A percentile compares a stretch with the other conserved stretches of the same genome.
Conservation (phyloP, 345 rosid species). For the Citrus mangshanensis region DNA sequence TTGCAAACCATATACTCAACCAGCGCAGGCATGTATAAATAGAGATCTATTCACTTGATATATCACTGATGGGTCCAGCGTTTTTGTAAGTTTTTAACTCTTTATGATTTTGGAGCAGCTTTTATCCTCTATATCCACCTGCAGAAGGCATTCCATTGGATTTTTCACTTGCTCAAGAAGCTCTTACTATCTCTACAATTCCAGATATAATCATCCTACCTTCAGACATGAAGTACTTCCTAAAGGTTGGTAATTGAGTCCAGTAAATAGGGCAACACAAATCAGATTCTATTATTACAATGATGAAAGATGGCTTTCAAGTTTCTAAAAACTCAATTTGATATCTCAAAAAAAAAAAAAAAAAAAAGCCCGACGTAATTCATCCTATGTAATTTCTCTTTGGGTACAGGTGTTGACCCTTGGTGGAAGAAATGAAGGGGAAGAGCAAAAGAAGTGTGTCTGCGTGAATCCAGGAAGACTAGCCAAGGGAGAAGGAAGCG, state of each 20-base stretch:
- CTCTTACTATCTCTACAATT: conserved; percentile 44
- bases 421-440: conserved; percentile 55
- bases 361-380: too few species aligned
- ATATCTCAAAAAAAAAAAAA: background rate
- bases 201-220: conserved; percentile 81
- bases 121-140: conserved; percentile 85
- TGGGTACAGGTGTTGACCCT: conserved; percentile 50
- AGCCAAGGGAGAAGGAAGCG: conserved; percentile 83
- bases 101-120: conserved; percentile 42
- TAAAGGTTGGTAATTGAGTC: conserved; percentile 46
- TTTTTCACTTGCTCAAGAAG: conserved; percentile 69
- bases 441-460: conserved; percentile 54
- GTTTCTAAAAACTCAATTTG: background rate
- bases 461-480: conserved; percentile 89
- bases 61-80: background rate
- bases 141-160: conserved; percentile 79
- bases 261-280: background rate
- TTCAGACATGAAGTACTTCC: conserved; percentile 78
- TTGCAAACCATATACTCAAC: conserved; percentile 70
- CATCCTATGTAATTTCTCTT: background rate
- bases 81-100: background rate
- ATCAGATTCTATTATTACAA: background rate
- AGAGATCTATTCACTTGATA: background rate
- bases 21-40: conserved; percentile 54
- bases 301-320: background rate